Percentiles rank a stretch among this genome's conserved stretches.
Conservation (phyloP, 306 rosid genomes). For the Quercus variabilis region DNA sequence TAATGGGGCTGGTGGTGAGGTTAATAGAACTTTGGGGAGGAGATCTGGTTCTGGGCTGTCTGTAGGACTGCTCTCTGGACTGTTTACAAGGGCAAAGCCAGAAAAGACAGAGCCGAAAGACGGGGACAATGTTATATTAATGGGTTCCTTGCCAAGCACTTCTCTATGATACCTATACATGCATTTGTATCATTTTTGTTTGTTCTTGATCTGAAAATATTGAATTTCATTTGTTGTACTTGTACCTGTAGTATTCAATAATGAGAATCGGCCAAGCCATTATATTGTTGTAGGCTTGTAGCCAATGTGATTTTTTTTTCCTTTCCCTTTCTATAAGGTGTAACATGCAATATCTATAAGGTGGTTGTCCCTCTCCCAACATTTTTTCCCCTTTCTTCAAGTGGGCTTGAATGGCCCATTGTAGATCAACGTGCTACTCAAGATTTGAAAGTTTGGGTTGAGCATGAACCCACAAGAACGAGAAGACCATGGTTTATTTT, state of each 20-base stretch:
- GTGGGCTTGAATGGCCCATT: no score
- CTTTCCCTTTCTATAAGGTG: constrained; percentile 27
- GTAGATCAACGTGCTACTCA: no score
- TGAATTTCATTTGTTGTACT: constrained; percentile 15
- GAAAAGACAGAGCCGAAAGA: constrained; percentile 48
- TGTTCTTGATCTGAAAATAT: constrained; percentile 20
- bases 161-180: constrained; percentile 37
- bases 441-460: no score
- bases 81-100: constrained; percentile 50
- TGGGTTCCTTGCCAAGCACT: constrained; percentile 84
- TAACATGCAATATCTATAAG: constrained; percentile 16
- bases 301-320: not conserved
- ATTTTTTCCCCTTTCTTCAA: not conserved
- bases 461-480: no score
- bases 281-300: not conserved
- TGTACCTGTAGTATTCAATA: constrained; percentile 17
- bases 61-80: constrained; percentile 55
- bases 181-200: constrained; percentile 13
- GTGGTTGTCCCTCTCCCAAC: not conserved
- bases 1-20: constrained; percentile 33
- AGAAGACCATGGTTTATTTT: no score
- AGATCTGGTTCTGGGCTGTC: constrained; percentile 51
- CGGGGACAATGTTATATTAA: constrained; percentile 57
- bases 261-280: constrained; percentile 19
- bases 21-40: constrained; percentile 49